phyloP scores from a whole-genome alignment of 1,284 basidiomycete genomes.

The Cutaneotrichosporon cavernicola region DNA sequence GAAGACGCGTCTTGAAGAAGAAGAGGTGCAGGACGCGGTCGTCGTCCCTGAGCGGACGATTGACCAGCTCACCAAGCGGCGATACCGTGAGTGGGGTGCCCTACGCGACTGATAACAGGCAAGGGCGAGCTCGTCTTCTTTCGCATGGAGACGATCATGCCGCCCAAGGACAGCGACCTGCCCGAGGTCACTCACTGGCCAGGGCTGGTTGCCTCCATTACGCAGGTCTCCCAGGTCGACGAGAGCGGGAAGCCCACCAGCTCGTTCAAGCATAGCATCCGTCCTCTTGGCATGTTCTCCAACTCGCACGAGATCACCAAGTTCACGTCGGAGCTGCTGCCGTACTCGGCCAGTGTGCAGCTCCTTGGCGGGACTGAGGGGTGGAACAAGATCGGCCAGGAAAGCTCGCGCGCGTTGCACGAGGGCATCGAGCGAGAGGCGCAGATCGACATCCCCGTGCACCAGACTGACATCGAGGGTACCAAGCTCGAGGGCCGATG shows the following conservation, averaged over 20 bases:
- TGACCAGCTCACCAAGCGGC: constrained; percentile 22
- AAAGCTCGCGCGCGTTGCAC: constrained; percentile 30
- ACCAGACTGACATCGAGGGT: constrained; percentile 21
- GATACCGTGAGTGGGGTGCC: constrained; percentile 15
- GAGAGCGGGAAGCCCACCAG: not conserved
- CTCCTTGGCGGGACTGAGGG: constrained; percentile 36
- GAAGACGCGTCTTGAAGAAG: not conserved
- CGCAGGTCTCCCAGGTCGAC: not conserved
- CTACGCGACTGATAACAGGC: constrained; percentile 18
- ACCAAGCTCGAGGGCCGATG: constrained; percentile 29
- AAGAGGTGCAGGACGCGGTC: constrained; percentile 6
- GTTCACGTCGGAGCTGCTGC: constrained; percentile 34
- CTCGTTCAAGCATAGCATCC: constrained; percentile 29
- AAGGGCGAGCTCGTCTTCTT: constrained; percentile 48
- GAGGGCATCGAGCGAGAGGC: constrained; percentile 32
- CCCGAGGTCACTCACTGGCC: constrained; percentile 48
- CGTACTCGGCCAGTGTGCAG: constrained; percentile 35
- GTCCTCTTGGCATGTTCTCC: constrained; percentile 44
- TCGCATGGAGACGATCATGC: constrained; percentile 30
- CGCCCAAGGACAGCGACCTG: constrained; percentile 23
- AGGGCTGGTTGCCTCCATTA: constrained; percentile 31
- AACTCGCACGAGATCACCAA: constrained; percentile 27
- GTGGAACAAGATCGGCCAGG: constrained; percentile 33
- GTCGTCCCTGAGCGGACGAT: constrained; percentile 19
- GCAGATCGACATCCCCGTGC: constrained; percentile 16